phyloP scores from a whole-genome alignment of 2,329 filamentous ascomycete genomes.

The Venturia pyrina region DNA sequence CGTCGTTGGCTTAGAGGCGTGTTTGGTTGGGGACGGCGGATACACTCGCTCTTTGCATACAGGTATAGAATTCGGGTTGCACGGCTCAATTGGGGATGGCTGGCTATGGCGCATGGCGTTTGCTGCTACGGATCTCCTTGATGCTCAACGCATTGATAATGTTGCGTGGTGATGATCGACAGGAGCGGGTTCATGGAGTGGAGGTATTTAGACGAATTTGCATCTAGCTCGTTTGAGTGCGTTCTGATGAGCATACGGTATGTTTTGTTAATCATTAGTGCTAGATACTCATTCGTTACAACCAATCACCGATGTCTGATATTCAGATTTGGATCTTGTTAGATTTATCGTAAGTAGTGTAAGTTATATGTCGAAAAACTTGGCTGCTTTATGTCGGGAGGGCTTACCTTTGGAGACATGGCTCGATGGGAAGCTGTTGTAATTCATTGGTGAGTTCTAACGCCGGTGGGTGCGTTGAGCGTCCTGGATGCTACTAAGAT shows the following conservation, averaged over 20 bases:
- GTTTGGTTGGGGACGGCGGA: neutral
- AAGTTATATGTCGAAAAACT: too few relatives aligned
- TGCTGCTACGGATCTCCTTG: neutral
- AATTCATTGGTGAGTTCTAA: too few relatives aligned
- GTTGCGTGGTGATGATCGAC: neutral
- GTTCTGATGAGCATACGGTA: neutral
- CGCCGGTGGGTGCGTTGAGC: too few relatives aligned
- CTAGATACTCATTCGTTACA: too few relatives aligned
- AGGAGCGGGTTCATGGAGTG: neutral
- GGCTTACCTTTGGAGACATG: too few relatives aligned
- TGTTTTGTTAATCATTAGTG: neutral
- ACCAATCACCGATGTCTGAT: too few relatives aligned
- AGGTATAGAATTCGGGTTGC: neutral
- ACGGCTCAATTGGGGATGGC: neutral
- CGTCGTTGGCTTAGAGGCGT: neutral
- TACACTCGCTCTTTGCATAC: constrained; percentile 1
- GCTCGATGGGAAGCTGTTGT: too few relatives aligned
- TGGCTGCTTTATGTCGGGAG: too few relatives aligned
- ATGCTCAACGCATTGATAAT: neutral
- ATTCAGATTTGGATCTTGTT: too few relatives aligned
- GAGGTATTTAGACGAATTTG: neutral
- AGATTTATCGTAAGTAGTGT: too few relatives aligned
- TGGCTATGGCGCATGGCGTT: neutral
- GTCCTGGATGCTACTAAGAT: too few relatives aligned
- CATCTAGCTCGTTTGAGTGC: neutral